Evolutionary conservation across 148 eudicot species (phyloP), one percentile per base, ranked within the genome.

Genomic region (Bassia scoparia): DNA sequence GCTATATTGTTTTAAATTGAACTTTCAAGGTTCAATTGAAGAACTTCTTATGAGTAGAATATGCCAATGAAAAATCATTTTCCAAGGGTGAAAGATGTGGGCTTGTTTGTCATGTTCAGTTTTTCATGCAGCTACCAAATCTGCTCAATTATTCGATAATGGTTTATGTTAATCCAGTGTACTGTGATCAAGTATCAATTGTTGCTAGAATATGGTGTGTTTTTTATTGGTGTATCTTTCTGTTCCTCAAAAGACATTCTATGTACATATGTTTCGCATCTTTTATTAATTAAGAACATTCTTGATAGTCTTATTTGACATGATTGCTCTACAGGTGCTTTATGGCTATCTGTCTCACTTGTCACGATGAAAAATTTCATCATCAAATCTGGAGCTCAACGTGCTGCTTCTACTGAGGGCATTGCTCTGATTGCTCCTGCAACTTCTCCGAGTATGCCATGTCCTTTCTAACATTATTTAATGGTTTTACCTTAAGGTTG

Each of bases 291-390:
- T 33, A 17, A 17, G 44, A 58, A 48, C n/a, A 23, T 34, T 58
- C 17, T 59, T 70, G 68, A 75, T 48, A n/a, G n/a, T n/a, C n/a
- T n/a, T n/a, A n/a, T 38, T 56, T 79, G 26, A 48, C 46, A 43
- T 60, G 70, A 23, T 70, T 21, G 20, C 48, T 52, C 58, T 20
- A 10, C 76, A 96, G 99, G 96, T 96, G 35, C 97, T 96, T 61
- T 96, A 96, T 96, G 96, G 93, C 87, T 96, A 46, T 96, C 99
- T 79, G 99, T 53, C 89, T 96, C 49, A 78, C 90, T 67, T 96
- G 99, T 85, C 85, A 89, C 0, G 99, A 96, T 53, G 99, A 96
- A 84, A 96, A 96, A n/a, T 82, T 96, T 96, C 80, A 96, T 96
- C 14, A 31, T 20, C 34, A 96, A 96, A 71, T 88, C 99, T 72